Base-by-base conservation (phyloP, 805 yeast genomes). In the Pichia cabralensis region DNA sequence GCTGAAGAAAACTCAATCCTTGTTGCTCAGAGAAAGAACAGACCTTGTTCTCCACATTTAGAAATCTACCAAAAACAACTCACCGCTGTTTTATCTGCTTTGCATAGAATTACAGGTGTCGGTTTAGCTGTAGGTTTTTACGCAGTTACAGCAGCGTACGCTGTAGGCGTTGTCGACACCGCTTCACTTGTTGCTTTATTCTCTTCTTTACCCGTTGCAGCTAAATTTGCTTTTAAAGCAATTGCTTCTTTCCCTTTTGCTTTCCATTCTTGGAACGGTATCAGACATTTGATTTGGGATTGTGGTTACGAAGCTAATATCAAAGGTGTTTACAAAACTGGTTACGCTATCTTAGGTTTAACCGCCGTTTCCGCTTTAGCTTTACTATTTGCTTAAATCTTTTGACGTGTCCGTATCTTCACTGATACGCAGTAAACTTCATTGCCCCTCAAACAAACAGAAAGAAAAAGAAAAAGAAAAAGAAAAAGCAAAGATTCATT, bases 231-330 rank as follows among this genome's bases (percentile, higher is more conserved):
- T 17, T 62, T 74, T 39, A 92, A 92, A 67, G 76, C 79, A 33
- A 52, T 73, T 26, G 73, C 79, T 53, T 75, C 92, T 8, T 73
- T 73, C 65, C 88, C 96, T 46, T 85, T 92, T 60, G 80, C 81
- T 21, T 86, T 74, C 80, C 98, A 92, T 62, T 52, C 71, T 30
- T 74, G 68, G 56, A 85, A 88, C 58, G 96, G 97, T 50, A 41
- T 89, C 44, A 84, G 98, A 72, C 98, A 92, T 60, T 65, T 89
- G 60, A 54, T 83, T 36, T 92, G 98, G 98, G 98, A 92, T 59
- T 58, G 76, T 35, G 95, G 95, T 57, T 67, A 64, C 47, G 82
- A 80, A 60, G 70, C 89, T 55, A 71, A 86, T 42, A 53, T 83
- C 48, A 74, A 80, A 54, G 96, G 95, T 47, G 96, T 92, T 38